Evolutionary conservation across 139 green algal species (phyloP), one percentile per base, ranked within the genome.

Genomic region (Dunaliella primolecta): DNA sequence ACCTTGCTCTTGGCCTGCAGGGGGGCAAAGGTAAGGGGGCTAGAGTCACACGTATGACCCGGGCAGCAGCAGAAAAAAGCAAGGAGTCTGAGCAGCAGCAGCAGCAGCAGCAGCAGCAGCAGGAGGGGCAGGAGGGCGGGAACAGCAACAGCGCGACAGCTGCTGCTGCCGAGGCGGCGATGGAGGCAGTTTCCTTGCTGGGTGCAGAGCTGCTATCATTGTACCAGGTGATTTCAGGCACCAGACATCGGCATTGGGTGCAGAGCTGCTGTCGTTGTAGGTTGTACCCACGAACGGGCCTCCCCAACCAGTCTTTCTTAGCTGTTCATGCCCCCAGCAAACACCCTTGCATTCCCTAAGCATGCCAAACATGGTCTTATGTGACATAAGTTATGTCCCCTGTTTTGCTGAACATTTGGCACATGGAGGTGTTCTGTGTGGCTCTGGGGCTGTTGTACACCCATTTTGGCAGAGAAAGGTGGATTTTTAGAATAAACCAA

Each of bases 151-250:
- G 2, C 2, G 27, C 30, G 21, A 30, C 30, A 30, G 2, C 75
- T 46, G 75, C 27, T 37, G 30, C n/a, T 34, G 35, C 24, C 1
- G 36, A 20, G 24, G 70, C 75, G 37, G 15, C 33, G 34, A 11
- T 84, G 30, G 82, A 84, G 35, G 34, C 2, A 0, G 27, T 57
- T 7, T 85, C 81, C 24, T 38, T 1, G 0, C 83, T 88, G 30
- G 88, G 85, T 25, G 81, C 83, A 30, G 75, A 88, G 81, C 76
- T 89, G 75, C 87, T 91, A 3, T 56, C 80, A 2, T 0, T 82
- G 30, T 85, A 82, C 56, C 55, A 84, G 56, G 46, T 64, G 46
- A n/a, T n/a, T n/a, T n/a, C n/a, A n/a, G n/a, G n/a, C n/a, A n/a
- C n/a, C n/a, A n/a, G n/a, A n/a, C n/a, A n/a, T 25, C 3, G 2